Percentiles rank a stretch among this genome's conserved stretches.
These are phyloP conservation scores for Fraxinus platypoda DNA, from an alignment of 305 asterid species.

Conservation along the genomic window DNA sequence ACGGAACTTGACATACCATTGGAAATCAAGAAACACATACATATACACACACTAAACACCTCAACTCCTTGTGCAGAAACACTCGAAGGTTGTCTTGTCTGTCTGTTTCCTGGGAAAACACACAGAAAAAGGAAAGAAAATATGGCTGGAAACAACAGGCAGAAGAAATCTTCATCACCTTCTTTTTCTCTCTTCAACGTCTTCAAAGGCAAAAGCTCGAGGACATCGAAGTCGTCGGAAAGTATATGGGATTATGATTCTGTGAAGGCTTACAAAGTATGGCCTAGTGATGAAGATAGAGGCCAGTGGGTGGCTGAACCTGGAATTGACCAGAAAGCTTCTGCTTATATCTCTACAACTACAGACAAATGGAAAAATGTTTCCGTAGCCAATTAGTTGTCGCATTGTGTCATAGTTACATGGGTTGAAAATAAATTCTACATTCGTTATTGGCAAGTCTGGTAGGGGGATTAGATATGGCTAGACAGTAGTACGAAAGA, in stretches of 20 bases:
- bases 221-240: slow-evolving; percentile 25
- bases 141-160: slow-evolving; percentile 35
- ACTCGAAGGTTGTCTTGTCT: neutral
- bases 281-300: slow-evolving; percentile 76
- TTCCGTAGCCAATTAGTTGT: slow-evolving; percentile 12
- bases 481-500: neutral
- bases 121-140: neutral
- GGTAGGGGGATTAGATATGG: neutral
- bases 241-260: slow-evolving; percentile 32
- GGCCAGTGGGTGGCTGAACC: slow-evolving; percentile 87
- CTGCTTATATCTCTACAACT: slow-evolving; percentile 48
- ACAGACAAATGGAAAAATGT: slow-evolving; percentile 53
- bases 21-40: slow-evolving; percentile 10
- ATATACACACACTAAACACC: neutral
- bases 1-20: slow-evolving; percentile 17
- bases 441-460: neutral
- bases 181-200: slow-evolving; percentile 34
- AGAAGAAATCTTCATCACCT: slow-evolving; percentile 30
- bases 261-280: slow-evolving; percentile 61
- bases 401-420: neutral
- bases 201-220: slow-evolving; percentile 36
- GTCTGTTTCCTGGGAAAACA: neutral
- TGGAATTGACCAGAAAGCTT: slow-evolving; percentile 63
- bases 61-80: neutral
- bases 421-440: too few species aligned